phyloP scores from a whole-genome alignment of 2,329 filamentous ascomycete species.

The Xylariaceae sp. region DNA sequence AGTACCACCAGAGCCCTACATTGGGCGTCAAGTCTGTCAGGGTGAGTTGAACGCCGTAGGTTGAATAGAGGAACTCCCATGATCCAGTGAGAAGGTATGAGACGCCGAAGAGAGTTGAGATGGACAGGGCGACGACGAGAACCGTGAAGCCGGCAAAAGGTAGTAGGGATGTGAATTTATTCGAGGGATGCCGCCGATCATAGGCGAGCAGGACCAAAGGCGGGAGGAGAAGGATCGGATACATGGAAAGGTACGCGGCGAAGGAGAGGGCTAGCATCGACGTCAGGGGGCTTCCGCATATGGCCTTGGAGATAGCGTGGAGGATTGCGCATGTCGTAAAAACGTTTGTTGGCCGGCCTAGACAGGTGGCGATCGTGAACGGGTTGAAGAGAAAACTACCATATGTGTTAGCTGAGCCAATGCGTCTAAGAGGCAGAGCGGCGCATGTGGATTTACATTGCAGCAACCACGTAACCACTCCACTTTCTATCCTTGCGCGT shows the following conservation, averaged over 20 bases:
- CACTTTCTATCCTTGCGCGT: constrained; percentile 69
- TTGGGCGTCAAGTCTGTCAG: constrained; percentile 92
- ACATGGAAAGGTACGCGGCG: constrained; percentile 87
- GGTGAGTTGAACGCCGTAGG: constrained; percentile 87
- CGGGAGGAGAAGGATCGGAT: constrained; percentile 79
- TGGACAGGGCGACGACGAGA: constrained; percentile 46
- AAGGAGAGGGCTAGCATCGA: constrained; percentile 81
- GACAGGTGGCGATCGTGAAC: constrained; percentile 84
- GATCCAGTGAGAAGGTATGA: constrained; percentile 73
- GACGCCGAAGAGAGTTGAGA: constrained; percentile 60
- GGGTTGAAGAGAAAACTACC: constrained; percentile 89
- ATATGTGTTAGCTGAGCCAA: constrained; percentile 7
- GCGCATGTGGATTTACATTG: constrained; percentile 53
- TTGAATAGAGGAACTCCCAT: constrained; percentile 82
- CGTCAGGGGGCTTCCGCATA: constrained; percentile 64
- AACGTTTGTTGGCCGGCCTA: constrained; percentile 81
- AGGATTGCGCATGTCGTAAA: constrained; percentile 88
- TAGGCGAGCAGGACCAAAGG: constrained; percentile 77
- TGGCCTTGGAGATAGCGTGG: constrained; percentile 74
- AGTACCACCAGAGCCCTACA: constrained; percentile 98
- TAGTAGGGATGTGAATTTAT: constrained; percentile 32
- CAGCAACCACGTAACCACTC: constrained; percentile 69
- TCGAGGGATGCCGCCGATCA: constrained; percentile 49
- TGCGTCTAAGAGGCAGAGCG: not conserved
- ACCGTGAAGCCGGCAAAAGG: constrained; percentile 53